Conservation (phyloP, 305 asterid genomes). For the Fraxinus xanthoxyloides region DNA sequence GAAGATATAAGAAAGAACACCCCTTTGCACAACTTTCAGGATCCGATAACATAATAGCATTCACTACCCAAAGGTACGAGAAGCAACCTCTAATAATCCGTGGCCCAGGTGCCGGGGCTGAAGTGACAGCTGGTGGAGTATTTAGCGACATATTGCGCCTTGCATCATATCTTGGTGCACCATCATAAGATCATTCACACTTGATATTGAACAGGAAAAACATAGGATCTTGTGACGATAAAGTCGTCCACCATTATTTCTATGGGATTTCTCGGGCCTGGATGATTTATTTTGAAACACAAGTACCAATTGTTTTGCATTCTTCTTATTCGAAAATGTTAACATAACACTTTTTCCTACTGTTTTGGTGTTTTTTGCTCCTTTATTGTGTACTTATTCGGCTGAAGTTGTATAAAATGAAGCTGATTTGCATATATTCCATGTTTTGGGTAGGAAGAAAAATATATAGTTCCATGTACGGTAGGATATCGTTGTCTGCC, state of each 20-base stretch:
- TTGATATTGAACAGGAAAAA: not conserved
- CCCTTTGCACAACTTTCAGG: constrained; percentile 96
- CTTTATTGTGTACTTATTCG: not conserved
- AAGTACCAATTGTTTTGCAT: not conserved
- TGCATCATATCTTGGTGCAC: constrained; percentile 97
- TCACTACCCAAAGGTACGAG: constrained; percentile 89
- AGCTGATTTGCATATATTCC: not conserved
- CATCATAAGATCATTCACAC: constrained; percentile 44
- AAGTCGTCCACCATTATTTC: not conserved
- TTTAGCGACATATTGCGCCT: constrained; percentile 94
- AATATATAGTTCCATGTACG: not conserved
- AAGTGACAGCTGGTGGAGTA: constrained; percentile 95
- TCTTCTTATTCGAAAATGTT: not conserved
- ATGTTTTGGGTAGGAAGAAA: not conserved
- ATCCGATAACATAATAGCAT: constrained; percentile 91
- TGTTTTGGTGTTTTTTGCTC: not conserved
- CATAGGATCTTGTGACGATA: not conserved
- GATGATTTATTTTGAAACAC: not conserved
- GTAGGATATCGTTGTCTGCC: not conserved
- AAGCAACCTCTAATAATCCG: constrained; percentile 88
- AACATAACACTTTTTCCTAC: not conserved
- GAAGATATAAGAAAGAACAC: constrained; percentile 77
- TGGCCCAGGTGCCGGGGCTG: constrained; percentile 99
- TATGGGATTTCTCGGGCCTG: not conserved
- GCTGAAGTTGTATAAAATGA: not conserved